These are phyloP conservation scores for Botryotinia calthae DNA, from an alignment of 2,329 filamentous ascomycete genomes.

Conservation along the genomic window DNA sequence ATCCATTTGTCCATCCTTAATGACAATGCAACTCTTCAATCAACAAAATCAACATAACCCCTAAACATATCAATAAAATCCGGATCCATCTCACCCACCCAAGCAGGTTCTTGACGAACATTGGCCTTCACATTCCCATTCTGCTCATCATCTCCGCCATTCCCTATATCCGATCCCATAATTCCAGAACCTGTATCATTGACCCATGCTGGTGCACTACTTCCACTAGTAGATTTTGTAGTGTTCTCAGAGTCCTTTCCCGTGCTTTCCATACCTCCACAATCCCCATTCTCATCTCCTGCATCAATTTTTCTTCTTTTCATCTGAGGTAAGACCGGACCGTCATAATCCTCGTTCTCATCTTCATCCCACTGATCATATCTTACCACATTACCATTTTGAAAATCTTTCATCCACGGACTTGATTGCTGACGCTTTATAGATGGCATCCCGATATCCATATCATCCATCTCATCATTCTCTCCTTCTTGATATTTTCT, in stretches of 20 bases:
- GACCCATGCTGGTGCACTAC: neutral
- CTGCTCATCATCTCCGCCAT: neutral
- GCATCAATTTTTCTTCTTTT: slow-evolving; percentile 26
- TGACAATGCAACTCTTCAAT: neutral
- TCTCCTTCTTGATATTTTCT: slow-evolving; percentile 20
- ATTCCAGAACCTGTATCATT: slow-evolving; percentile 15
- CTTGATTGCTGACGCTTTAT: slow-evolving; percentile 7
- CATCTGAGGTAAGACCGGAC: slow-evolving; percentile 21
- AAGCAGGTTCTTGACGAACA: slow-evolving; percentile 30
- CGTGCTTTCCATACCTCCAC: neutral
- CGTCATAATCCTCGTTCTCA: neutral
- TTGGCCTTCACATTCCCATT: neutral
- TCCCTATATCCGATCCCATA: neutral
- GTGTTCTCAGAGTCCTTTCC: neutral
- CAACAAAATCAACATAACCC: slow-evolving; percentile 38
- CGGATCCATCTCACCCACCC: slow-evolving; percentile 39
- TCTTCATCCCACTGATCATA: neutral
- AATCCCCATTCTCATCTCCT: neutral
- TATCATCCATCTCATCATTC: neutral
- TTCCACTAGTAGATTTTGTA: neutral
- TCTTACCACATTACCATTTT: neutral
- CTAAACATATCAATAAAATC: slow-evolving; percentile 37
- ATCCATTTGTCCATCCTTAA: neutral
- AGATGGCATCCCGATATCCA: neutral
- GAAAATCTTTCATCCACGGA: slow-evolving; percentile 10